Percentiles rank a stretch among this genome's conserved stretches.
Conservation (phyloP, 2,329 filamentous ascomycete genomes). For the Ilyonectria mors-panacis region DNA sequence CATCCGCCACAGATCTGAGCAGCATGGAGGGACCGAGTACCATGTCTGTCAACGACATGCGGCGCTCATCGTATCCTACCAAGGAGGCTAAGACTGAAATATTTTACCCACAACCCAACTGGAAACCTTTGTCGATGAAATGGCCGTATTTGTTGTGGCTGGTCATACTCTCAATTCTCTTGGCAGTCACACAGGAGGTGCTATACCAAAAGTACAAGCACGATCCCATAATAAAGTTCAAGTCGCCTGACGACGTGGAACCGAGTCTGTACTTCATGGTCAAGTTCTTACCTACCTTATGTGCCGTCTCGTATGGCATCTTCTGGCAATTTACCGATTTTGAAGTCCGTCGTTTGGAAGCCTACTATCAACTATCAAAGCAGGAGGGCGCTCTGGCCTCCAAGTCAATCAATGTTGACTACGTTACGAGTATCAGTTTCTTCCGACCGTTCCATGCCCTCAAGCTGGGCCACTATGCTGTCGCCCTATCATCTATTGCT, state of each 20-base stretch:
- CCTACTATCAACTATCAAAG: conserved; percentile 76
- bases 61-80: conserved; percentile 56
- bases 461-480: conserved; percentile 75
- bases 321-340: conserved; percentile 78
- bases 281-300: conserved; percentile 74
- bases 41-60: conserved; percentile 49
- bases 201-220: conserved; percentile 66
- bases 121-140: conserved; percentile 77
- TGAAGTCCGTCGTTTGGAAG: conserved; percentile 76
- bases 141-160: conserved; percentile 71
- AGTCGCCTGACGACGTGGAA: conserved; percentile 64
- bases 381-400: conserved; percentile 72
- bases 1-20: conserved; percentile 65
- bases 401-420: conserved; percentile 81
- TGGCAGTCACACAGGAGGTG: conserved; percentile 69
- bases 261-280: conserved; percentile 71
- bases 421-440: conserved; percentile 78
- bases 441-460: conserved; percentile 75
- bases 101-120: conserved; percentile 75
- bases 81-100: conserved; percentile 60
- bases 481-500: conserved; percentile 75
- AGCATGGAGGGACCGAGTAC: conserved; percentile 62
- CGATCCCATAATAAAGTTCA: conserved; percentile 65
- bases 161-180: conserved; percentile 66
- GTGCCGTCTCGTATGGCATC: conserved; percentile 74